Evolutionary conservation across 805 yeast species (phyloP).

Genomic region (Monosporozyma siamensis): DNA sequence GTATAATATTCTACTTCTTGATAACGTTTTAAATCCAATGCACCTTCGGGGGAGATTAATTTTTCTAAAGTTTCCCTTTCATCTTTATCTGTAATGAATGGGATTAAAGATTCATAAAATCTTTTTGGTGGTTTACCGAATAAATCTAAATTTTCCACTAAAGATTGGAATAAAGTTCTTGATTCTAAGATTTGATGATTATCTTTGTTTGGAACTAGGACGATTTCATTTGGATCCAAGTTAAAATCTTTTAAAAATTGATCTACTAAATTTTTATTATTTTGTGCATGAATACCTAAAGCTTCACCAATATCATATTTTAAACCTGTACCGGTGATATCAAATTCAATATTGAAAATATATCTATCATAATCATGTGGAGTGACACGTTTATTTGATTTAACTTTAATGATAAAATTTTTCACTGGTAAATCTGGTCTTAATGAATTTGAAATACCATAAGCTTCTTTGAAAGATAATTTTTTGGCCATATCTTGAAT

Average conservation of each 20-base stretch:
- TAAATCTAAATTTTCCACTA: slow-evolving; percentile 72
- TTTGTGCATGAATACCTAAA: slow-evolving; percentile 88
- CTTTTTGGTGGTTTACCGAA: slow-evolving; percentile 95
- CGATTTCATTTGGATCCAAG: slow-evolving; percentile 55
- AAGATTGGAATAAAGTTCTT: slow-evolving; percentile 74
- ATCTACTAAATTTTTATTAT: slow-evolving; percentile 53
- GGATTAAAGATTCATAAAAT: slow-evolving; percentile 76
- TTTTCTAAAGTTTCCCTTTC: slow-evolving; percentile 55
- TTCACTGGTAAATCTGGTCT: slow-evolving; percentile 87
- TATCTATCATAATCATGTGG: slow-evolving; percentile 85
- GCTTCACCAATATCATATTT: slow-evolving; percentile 95
- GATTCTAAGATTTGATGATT: slow-evolving; percentile 48
- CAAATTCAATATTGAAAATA: slow-evolving; percentile 94
- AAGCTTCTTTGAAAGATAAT: slow-evolving; percentile 77
- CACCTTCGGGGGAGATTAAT: slow-evolving; percentile 71
- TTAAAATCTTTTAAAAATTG: slow-evolving; percentile 66
- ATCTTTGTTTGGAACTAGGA: slow-evolving; percentile 65
- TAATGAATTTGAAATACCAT: slow-evolving; percentile 42
- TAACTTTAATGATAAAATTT: slow-evolving; percentile 80
- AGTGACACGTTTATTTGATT: slow-evolving; percentile 85
- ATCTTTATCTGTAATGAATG: slow-evolving; percentile 57
- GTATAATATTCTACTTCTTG: slow-evolving; percentile 77
- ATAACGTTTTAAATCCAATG: slow-evolving; percentile 70
- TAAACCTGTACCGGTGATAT: slow-evolving; percentile 80
- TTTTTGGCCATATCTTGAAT: slow-evolving; percentile 52